Percentiles rank a stretch among this genome's conserved stretches.
Evolutionary conservation across 441 rosid species (phyloP).

Genomic region (Populus hybrid): DNA sequence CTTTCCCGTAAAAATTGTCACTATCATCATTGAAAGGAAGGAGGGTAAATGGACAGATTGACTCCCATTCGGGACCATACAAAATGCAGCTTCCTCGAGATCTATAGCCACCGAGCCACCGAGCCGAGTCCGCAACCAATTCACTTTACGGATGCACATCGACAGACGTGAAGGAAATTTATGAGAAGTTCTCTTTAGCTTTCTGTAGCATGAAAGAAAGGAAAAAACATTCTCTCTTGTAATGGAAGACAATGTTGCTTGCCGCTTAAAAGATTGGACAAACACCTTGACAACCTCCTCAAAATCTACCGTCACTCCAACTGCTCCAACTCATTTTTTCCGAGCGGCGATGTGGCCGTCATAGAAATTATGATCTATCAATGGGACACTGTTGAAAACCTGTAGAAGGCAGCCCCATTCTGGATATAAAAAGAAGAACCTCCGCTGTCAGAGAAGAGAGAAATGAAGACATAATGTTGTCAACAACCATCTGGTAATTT

Average conservation of each 20-base stretch:
- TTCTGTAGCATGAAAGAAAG: conserved; percentile 48
- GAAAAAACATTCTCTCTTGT: conserved; percentile 32
- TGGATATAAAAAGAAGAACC: conserved; percentile 38
- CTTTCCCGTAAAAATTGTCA: conserved; percentile 38
- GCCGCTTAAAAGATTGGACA: conserved; percentile 34
- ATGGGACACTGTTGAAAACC: conserved; percentile 44
- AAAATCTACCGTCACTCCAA: conserved; percentile 45
- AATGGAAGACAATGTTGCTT: conserved; percentile 32
- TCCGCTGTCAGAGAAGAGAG: conserved; percentile 28
- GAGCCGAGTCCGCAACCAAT: conserved; percentile 59
- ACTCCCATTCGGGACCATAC: conserved; percentile 50
- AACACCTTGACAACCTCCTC: conserved; percentile 45
- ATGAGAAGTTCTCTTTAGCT: conserved; percentile 19
- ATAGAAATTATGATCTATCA: conserved; percentile 44
- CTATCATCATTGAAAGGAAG: conserved; percentile 62
- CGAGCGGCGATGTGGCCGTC: conserved; percentile 30
- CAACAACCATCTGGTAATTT: conserved; percentile 32
- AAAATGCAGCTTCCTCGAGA: conserved; percentile 57
- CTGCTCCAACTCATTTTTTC: conserved; percentile 40
- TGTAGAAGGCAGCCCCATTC: conserved; percentile 53
- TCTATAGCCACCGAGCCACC: conserved; percentile 42
- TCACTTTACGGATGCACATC: conserved; percentile 31
- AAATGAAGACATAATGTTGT: conserved; percentile 27
- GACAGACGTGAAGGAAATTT: conserved; percentile 34
- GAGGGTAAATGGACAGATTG: conserved; percentile 42